Conservation (phyloP, 306 rosid species). For the Malus asiatica region DNA sequence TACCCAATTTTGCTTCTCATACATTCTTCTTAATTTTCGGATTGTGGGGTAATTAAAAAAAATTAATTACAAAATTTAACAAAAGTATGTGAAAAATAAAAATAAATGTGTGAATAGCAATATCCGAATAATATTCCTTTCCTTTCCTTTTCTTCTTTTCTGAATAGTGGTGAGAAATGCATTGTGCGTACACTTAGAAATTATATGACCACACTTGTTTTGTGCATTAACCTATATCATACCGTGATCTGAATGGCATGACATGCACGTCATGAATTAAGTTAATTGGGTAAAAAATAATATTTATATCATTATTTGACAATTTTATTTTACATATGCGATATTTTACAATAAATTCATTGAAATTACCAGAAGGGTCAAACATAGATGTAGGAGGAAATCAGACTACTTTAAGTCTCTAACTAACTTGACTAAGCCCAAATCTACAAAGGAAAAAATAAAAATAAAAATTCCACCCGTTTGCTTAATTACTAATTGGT, state of each 20-base stretch:
- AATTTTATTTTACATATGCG: no score
- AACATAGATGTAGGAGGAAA: background rate
- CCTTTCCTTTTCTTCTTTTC: background rate
- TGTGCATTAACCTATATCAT: background rate
- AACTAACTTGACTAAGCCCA: background rate
- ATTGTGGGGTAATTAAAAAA: no score
- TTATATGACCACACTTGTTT: background rate
- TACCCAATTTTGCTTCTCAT: no score
- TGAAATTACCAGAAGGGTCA: background rate
- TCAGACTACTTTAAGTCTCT: no score
- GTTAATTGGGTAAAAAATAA: background rate
- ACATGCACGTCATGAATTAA: background rate
- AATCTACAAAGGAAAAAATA: background rate
- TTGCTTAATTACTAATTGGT: background rate
- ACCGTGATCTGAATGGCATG: background rate
- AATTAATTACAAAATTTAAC: no score
- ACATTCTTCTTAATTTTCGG: no score
- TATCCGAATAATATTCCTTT: background rate
- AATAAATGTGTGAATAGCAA: no score
- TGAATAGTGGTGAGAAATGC: background rate
- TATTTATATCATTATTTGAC: background rate
- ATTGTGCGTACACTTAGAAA: background rate
- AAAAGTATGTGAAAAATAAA: no score
- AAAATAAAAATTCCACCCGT: background rate
- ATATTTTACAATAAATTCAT: no score